Evolutionary conservation across 176 grass and related monocot species (phyloP), one percentile per base, ranked within the genome.

Genomic region (Oryza officinalis): DNA sequence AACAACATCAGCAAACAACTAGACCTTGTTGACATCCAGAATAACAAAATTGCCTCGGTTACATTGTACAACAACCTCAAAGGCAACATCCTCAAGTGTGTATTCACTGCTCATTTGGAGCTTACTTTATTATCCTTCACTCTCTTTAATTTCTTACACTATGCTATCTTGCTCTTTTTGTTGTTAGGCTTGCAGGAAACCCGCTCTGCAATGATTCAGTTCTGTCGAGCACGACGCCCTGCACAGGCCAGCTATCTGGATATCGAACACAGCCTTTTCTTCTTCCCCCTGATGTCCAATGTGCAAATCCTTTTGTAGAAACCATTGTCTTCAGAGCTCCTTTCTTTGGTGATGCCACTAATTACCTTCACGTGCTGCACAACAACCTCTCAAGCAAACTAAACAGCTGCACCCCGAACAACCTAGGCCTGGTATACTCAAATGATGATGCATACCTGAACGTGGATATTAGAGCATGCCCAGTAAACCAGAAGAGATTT

Each of bases 241-340:
- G 94, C 90, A 41, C 2, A 6, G 75, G 25, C 27, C 11, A 18
- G 35, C 35, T 14, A 87, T 67, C 73, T 67, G 82, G 72, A 59
- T 4, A 14, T 26, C 78, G 25, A 46, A 46, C 2, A 27, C 1
- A 0, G 38, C 0, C 10, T n/a, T n/a, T n/a, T 8, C 8, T 0
- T 77, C 10, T 10, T 33, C 32, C 4, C 38, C 5, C 5, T 45
- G 0, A 59, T 60, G 54, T 23, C 5, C 23, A 33, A 4, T 98
- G 96, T 72, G 13, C 57, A 66, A 50, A 95, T 87, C 96, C 96
- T 31, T 98, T 89, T 25, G 57, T 67, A 2, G 96, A 89, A 49
- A 75, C n/a, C 20, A 64, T 98, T 0, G 17, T 89, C 31, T 98
- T 98, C 65, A 84, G 87, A 90, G 90, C 91, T 27, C 87, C 89